Evolutionary conservation across 2,329 filamentous ascomycete species (phyloP).

Genomic region (Exophiala bonariae): DNA sequence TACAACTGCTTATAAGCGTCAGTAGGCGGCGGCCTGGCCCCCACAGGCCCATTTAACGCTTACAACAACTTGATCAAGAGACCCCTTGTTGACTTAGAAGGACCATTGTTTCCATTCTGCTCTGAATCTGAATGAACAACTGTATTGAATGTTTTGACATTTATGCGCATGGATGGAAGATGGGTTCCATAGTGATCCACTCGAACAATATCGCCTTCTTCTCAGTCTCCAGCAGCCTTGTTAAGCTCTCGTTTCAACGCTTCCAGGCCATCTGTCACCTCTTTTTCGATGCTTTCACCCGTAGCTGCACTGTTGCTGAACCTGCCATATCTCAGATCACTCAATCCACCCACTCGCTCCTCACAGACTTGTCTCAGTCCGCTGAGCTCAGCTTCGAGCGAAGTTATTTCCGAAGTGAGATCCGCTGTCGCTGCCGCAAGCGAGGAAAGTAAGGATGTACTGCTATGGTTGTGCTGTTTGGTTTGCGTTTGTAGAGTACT

Average conservation of each 20-base stretch:
- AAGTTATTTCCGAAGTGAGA: constrained; percentile 67
- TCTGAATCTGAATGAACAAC: too few relatives aligned
- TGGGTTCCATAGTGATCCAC: too few relatives aligned
- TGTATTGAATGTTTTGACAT: too few relatives aligned
- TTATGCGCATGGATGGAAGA: too few relatives aligned
- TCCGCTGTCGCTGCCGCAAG: constrained; percentile 66
- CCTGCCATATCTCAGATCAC: constrained; percentile 79
- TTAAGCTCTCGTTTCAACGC: constrained; percentile 1
- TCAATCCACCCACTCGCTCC: constrained; percentile 69
- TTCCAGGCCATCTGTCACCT: constrained; percentile 12
- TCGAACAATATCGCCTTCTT: too few relatives aligned
- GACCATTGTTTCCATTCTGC: too few relatives aligned
- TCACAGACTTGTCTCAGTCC: constrained; percentile 61
- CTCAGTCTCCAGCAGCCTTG: too few relatives aligned
- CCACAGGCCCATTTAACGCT: too few relatives aligned
- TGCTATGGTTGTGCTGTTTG: constrained; percentile 51
- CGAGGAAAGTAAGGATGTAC: constrained; percentile 65
- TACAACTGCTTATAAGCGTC: too few relatives aligned
- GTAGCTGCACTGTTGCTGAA: constrained; percentile 39
- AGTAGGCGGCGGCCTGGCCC: too few relatives aligned
- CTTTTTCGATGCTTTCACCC: constrained; percentile 9
- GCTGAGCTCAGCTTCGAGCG: constrained; percentile 65
- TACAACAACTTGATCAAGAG: too few relatives aligned
- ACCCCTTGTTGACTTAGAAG: too few relatives aligned
- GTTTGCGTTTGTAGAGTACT: constrained; percentile 2